Evolutionary conservation across 768 basidiomycete species (phyloP).

Genomic region (Lyophyllum shimeji): DNA sequence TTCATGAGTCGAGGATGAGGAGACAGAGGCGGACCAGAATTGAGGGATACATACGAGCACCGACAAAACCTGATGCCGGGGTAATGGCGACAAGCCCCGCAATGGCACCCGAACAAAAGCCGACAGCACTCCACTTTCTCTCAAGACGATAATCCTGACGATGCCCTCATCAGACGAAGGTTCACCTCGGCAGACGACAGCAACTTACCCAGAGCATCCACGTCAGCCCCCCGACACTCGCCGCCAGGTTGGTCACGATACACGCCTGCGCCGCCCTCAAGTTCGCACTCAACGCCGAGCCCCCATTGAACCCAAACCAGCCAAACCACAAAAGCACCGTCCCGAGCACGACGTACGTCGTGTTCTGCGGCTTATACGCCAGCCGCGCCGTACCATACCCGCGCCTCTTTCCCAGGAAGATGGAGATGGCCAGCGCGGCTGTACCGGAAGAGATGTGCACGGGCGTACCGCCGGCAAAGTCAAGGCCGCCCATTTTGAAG

Average conservation of each 20-base stretch:
- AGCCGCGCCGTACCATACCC: constrained; percentile 91
- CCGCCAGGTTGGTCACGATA: constrained; percentile 92
- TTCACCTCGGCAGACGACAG: background rate
- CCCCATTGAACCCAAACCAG: constrained; percentile 97
- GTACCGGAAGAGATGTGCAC: constrained; percentile 95
- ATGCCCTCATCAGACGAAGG: background rate
- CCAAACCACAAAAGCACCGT: constrained; percentile 94
- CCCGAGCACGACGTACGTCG: constrained; percentile 90
- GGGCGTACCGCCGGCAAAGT: constrained; percentile 95
- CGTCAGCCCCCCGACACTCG: constrained; percentile 81
- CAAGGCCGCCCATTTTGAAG: constrained; percentile 75
- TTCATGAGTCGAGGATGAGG: background rate
- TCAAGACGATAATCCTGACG: constrained; percentile 87
- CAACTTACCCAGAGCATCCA: constrained; percentile 85
- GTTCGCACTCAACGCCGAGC: constrained; percentile 86
- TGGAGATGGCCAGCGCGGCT: constrained; percentile 86
- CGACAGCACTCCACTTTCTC: constrained; percentile 90
- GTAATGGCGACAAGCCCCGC: constrained; percentile 89
- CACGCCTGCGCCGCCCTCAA: constrained; percentile 85
- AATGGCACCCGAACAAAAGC: constrained; percentile 95
- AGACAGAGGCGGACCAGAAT: background rate
- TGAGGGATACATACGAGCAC: constrained; percentile 52
- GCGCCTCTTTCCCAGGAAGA: constrained; percentile 87
- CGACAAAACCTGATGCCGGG: constrained; percentile 82
- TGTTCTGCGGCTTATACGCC: constrained; percentile 93